These are phyloP conservation scores for Dipodascopsis uninucleata DNA, from an alignment of 805 yeast genomes.

Conservation along the genomic window DNA sequence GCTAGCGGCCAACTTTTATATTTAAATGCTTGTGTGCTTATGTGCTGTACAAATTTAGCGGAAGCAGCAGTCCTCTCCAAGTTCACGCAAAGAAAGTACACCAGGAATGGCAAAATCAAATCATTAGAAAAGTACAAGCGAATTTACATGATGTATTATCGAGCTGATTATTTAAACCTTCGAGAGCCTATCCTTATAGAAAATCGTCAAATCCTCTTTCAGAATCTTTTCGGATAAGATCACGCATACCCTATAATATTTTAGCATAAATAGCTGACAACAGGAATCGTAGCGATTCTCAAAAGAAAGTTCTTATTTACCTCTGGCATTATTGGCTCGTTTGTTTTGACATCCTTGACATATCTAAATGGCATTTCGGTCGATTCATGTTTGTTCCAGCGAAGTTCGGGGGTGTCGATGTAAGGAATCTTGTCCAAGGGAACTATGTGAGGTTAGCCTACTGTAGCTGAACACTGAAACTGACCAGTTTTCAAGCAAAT, in stretches of 20 bases:
- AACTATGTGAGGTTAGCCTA: background rate
- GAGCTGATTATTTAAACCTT: too few species aligned
- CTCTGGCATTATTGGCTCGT: slow-evolving; percentile 79
- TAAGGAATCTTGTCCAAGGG: slow-evolving; percentile 72
- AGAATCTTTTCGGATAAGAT: slow-evolving; percentile 77
- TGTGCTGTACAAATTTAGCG: too few species aligned
- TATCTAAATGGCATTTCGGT: slow-evolving; percentile 98
- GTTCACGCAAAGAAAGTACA: too few species aligned
- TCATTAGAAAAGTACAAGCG: too few species aligned
- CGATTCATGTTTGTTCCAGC: slow-evolving; percentile 81
- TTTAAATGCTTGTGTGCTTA: too few species aligned
- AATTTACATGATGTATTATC: too few species aligned
- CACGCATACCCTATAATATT: slow-evolving; percentile 64
- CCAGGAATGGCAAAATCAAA: too few species aligned
- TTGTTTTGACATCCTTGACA: slow-evolving; percentile 52
- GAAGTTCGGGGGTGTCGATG: slow-evolving; percentile 90
- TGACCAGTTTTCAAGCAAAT: too few species aligned
- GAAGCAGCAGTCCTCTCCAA: too few species aligned
- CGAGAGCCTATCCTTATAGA: too few species aligned
- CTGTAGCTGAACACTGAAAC: slow-evolving; percentile 11
- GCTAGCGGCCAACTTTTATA: too few species aligned
- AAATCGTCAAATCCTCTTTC: slow-evolving; percentile 55
- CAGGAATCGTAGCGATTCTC: background rate
- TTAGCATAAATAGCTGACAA: background rate
- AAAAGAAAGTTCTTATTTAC: slow-evolving; percentile 23